A percentile compares a stretch with the other conserved stretches of the same genome.
These are phyloP conservation scores for Botrytis pseudocinerea DNA, from an alignment of 2,329 filamentous ascomycete genomes.

Conservation along the genomic window DNA sequence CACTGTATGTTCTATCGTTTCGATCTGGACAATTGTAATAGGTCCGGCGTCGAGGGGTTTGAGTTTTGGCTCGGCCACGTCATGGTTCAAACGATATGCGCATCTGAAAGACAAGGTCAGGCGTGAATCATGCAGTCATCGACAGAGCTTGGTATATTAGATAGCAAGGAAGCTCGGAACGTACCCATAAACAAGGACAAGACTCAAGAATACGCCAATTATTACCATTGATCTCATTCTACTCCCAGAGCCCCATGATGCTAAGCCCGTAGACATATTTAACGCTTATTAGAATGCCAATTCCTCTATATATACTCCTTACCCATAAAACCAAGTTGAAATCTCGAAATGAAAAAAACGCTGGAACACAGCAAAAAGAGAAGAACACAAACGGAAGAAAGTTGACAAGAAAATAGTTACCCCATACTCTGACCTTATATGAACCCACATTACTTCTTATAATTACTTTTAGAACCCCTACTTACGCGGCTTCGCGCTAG, in stretches of 20 bases:
- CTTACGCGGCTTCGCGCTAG: neutral
- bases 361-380: neutral
- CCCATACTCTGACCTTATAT: neutral
- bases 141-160: too few species aligned
- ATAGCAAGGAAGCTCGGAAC: neutral
- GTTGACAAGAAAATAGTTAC: neutral
- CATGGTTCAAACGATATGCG: slow-evolving; percentile 11
- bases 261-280: neutral
- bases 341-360: neutral
- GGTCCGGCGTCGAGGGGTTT: neutral
- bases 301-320: neutral
- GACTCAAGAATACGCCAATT: slow-evolving; percentile 1
- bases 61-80: neutral
- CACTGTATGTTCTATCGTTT: slow-evolving; percentile 2
- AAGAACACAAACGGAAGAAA: neutral
- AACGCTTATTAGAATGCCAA: neutral
- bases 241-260: neutral
- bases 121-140: too few species aligned
- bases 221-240: slow-evolving; percentile 5
- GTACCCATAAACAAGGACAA: slow-evolving; percentile 17
- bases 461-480: neutral
- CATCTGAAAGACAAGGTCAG: neutral
- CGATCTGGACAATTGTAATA: neutral
- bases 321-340: neutral
- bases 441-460: neutral